Base-by-base conservation (phyloP, 1,284 basidiomycete species). In the Paramarasmius palmivorus region DNA sequence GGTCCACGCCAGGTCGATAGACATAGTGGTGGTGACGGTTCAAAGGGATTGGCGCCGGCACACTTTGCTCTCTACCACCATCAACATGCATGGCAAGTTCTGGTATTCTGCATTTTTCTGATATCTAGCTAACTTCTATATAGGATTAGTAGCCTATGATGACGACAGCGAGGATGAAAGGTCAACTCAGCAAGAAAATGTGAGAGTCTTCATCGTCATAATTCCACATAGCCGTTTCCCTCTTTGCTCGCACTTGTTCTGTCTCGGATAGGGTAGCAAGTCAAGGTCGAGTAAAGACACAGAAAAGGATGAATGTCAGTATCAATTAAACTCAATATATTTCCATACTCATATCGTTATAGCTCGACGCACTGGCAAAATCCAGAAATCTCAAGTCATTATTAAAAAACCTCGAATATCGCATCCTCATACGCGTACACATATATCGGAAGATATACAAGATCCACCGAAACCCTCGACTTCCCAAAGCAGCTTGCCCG, bases 1-100 rank as follows among this genome's bases (percentile, higher is more conserved):
- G 65, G 73, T 70, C 90, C 90, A 92, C 70, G 90, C 86, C 52
- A 92, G 70, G 73, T 92, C 90, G 68, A 92, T 84, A 35, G 90
- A 91, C 89, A 92, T 88, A 49, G 25, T 40, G 12, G 29, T 12
- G 12, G 7, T 32, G 29, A 12, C 12, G 29, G 12, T 32, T 32
- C 29, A 6, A 32, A n/a, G n/a, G n/a, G 29, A 6, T 32, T 6
- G 29, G 12, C 29, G 29, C 29, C 29, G 29, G 29, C 12, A 12
- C 29, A 12, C 12, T 32, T 32, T 32, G 29, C 29, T 32, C 29
- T 32, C 29, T 12, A 32, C 29, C 29, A 32, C 29, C 29, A 32
- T 32, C 29, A 32, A 12, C 29, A 32, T 32, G 29, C 29, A 12
- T 32, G 29, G 29, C 12, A 32, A 32, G 29, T 32, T 32, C 29